Base-by-base conservation (phyloP, 768 basidiomycete species). In the Pilatotrama ljubarskyi region DNA sequence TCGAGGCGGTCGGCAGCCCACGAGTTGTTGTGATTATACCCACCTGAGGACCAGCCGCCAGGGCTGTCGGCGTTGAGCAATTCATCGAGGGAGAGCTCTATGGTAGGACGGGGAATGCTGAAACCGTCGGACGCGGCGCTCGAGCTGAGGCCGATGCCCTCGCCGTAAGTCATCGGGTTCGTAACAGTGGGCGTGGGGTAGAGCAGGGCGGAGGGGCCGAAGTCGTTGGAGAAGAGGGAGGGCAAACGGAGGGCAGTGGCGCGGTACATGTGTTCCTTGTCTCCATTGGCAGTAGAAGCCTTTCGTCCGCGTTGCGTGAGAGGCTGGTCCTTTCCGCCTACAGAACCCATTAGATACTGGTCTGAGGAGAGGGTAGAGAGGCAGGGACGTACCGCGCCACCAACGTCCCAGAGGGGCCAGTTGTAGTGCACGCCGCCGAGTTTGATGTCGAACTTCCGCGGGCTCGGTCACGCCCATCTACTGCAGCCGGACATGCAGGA, bases 11-110 rank as follows among this genome's bases (percentile, higher is more conserved):
- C 66, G 49, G 63, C 57, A 38, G 53, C 54, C 50, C 65, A 68
- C 6, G 62, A 32, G 61, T 57, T 48, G 54, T 40, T 32, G 46
- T 57, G 52, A 58, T 41, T 56, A 42, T 40, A 65, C 55, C 56
- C 62, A 18, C 56, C 58, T 6, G 61, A 57, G 41, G 64, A 66
- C 73, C 74, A 74, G 51, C 70, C 62, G 51, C 71, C 64, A 36
- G 73, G 67, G 58, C 70, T 74, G 72, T 71, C 73, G 25, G 72
- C 84, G 67, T 80, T 78, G 60, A 93, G 81, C 59, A 93, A 79
- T 62, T 94, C 91, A 64, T 94, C 91, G n/a, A 93, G 82, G 5
- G 88, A 86, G 25, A 93, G 83, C 70, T 93, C 91, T 68, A 93
- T 92, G 42, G 92, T 93, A 0, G 91, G 92, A 11, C 91, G 84